Evolutionary conservation across 441 rosid species (phyloP).

Genomic region (Jatropha podagrica): DNA sequence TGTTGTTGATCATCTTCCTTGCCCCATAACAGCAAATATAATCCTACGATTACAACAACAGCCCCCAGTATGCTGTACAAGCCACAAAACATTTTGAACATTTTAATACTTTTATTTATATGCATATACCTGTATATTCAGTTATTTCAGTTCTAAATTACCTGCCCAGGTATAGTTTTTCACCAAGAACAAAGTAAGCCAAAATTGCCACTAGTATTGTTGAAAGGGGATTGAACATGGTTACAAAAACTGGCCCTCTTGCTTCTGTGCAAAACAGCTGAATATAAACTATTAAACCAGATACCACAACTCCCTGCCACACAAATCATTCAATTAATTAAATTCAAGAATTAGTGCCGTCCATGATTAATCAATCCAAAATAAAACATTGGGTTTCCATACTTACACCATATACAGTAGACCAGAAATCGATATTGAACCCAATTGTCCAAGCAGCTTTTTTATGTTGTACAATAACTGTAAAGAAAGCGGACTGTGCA

Average conservation of each 20-base stretch:
- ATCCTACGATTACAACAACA: slow-evolving; percentile 43
- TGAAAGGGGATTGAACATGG: slow-evolving; percentile 66
- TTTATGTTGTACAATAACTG: slow-evolving; percentile 44
- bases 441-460: slow-evolving; percentile 56
- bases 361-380: background rate
- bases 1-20: slow-evolving; percentile 41
- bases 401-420: slow-evolving; percentile 57
- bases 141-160: slow-evolving; percentile 12
- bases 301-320: slow-evolving; percentile 57
- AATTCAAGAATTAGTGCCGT: background rate
- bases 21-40: slow-evolving; percentile 69
- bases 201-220: slow-evolving; percentile 50
- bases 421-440: slow-evolving; percentile 57
- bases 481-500: slow-evolving; percentile 58
- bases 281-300: slow-evolving; percentile 42
- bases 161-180: slow-evolving; percentile 69
- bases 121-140: background rate
- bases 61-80: slow-evolving; percentile 58
- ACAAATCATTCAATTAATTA: slow-evolving; percentile 5
- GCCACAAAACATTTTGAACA: background rate
- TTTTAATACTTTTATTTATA: background rate
- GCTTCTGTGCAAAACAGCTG: slow-evolving; percentile 62
- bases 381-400: background rate
- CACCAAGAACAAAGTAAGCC: slow-evolving; percentile 57
- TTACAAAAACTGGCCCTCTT: slow-evolving; percentile 68